These are phyloP conservation scores for Talaromyces funiculosus DNA, from an alignment of 2,329 filamentous ascomycete genomes.

Conservation along the genomic window DNA sequence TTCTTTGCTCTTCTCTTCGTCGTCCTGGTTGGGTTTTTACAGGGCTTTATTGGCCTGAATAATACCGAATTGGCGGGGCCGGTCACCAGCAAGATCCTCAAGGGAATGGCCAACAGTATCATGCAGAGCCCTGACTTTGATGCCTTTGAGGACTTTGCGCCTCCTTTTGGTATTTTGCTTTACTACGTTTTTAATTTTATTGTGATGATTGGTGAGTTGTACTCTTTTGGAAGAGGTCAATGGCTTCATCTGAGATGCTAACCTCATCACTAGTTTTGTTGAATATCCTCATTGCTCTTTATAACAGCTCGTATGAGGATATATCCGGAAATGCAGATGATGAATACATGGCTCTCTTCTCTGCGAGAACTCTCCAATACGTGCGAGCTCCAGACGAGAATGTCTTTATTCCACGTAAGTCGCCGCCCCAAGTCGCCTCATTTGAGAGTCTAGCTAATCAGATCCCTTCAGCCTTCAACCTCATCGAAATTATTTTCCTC, in stretches of 20 bases:
- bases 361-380: conserved; percentile 93
- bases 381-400: conserved; percentile 96
- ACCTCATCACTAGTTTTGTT: too few relatives aligned
- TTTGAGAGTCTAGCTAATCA: not conserved
- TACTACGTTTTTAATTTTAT: conserved; percentile 99
- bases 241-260: too few relatives aligned
- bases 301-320: conserved; percentile 93
- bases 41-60: conserved; percentile 90
- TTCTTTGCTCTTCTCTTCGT: conserved; percentile 89
- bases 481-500: conserved; percentile 78
- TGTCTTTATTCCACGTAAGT: conserved; percentile 77
- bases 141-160: conserved; percentile 83
- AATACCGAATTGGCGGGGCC: conserved; percentile 65
- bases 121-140: conserved; percentile 89
- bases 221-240: too few relatives aligned
- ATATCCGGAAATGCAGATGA: conserved; percentile 90
- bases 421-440: not conserved
- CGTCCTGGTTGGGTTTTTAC: conserved; percentile 73
- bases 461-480: conserved; percentile 61
- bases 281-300: conserved; percentile 94
- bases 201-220: conserved; percentile 66
- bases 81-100: conserved; percentile 38
- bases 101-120: conserved; percentile 73
- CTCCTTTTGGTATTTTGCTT: conserved; percentile 86
- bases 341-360: conserved; percentile 89